Percentiles rank a stretch among this genome's conserved stretches.
These are phyloP conservation scores for Berkeleyomyces rouxiae DNA, from an alignment of 2,329 filamentous ascomycete species.

Conservation along the genomic window DNA sequence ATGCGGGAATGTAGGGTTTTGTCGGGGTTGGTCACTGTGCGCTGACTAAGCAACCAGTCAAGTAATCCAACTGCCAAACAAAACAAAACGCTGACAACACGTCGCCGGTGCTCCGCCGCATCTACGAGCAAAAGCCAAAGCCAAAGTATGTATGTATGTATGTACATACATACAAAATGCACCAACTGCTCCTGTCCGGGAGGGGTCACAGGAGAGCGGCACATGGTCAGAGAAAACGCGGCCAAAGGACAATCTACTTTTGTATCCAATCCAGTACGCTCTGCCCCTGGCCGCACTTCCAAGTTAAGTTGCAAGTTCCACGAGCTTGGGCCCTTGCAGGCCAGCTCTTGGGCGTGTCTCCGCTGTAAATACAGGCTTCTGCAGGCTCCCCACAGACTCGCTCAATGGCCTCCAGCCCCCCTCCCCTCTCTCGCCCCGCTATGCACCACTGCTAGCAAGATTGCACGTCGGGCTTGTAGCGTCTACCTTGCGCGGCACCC, in stretches of 20 bases:
- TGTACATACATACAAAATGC: background rate
- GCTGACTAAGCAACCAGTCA: too few relatives aligned
- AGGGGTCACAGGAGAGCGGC: background rate
- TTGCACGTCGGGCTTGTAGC: background rate
- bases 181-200: background rate
- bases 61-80: too few relatives aligned
- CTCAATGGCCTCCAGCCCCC: background rate
- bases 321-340: background rate
- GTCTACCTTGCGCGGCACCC: background rate
- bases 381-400: background rate
- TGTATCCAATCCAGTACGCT: background rate
- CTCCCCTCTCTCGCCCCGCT: background rate
- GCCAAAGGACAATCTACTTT: background rate
- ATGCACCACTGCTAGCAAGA: too few relatives aligned
- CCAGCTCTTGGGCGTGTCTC: background rate
- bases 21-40: too few relatives aligned
- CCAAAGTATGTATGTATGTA: background rate
- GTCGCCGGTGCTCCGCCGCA: too few relatives aligned
- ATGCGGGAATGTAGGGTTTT: background rate
- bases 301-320: too few relatives aligned
- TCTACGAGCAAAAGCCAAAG: too few relatives aligned
- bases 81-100: too few relatives aligned
- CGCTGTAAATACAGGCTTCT: background rate
- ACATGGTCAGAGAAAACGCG: background rate
- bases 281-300: background rate